These are phyloP conservation scores for Spirogloea muscicola DNA, from an alignment of 139 green algal species.

Conservation along the genomic window DNA sequence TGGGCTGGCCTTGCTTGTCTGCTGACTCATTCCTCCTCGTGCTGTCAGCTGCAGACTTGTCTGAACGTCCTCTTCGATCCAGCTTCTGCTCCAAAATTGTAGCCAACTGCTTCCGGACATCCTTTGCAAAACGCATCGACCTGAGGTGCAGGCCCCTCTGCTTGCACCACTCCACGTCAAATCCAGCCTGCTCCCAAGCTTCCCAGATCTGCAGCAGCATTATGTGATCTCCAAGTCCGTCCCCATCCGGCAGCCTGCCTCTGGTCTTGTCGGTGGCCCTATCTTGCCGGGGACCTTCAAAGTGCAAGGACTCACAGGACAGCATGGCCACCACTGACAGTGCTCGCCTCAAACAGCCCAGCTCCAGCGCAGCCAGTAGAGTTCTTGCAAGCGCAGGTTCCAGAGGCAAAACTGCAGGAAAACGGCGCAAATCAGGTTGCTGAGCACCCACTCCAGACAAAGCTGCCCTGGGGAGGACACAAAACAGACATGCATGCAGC, in stretches of 20 bases:
- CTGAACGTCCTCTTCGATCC: too few relatives aligned
- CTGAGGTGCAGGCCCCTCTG: slow-evolving; percentile 40
- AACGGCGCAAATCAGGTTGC: not conserved
- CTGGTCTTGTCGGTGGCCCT: not conserved
- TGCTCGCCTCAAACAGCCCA: slow-evolving; percentile 69
- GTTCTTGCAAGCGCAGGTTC: slow-evolving; percentile 73
- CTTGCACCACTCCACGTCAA: slow-evolving; percentile 15
- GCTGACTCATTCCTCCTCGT: too few relatives aligned
- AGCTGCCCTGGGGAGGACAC: not conserved
- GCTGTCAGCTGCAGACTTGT: too few relatives aligned
- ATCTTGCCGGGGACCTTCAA: not conserved
- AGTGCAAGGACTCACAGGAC: slow-evolving; percentile 77
- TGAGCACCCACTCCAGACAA: not conserved
- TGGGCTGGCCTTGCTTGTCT: too few relatives aligned
- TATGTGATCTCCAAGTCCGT: slow-evolving; percentile 81
- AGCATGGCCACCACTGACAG: slow-evolving; percentile 79
- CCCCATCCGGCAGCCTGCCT: slow-evolving; percentile 35
- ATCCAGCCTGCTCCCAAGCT: slow-evolving; percentile 60
- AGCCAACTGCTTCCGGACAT: slow-evolving; percentile 80
- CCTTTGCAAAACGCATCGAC: slow-evolving; percentile 76
- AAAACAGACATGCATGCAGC: not conserved
- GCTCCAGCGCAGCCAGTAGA: slow-evolving; percentile 71
- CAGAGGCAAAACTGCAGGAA: slow-evolving; percentile 64
- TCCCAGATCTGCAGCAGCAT: slow-evolving; percentile 78
- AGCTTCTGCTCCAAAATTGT: too few relatives aligned